These are phyloP conservation scores for Pistacia integerrima DNA, from an alignment of 345 rosid genomes.

Conservation along the genomic window DNA sequence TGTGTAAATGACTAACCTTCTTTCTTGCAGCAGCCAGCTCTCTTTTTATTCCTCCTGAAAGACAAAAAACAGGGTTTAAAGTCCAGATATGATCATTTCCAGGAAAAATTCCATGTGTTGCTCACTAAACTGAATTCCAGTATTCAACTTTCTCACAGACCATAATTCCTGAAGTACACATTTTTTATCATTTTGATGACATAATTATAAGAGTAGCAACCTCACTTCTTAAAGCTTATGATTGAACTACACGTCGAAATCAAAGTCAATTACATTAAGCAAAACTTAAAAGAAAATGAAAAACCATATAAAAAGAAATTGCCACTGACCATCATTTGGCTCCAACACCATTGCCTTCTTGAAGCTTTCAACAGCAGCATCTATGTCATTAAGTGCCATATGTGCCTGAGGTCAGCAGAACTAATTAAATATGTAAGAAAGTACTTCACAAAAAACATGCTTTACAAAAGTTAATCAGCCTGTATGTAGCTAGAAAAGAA, in stretches of 20 bases:
- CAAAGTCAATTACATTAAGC: neutral
- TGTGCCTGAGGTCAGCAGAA: slow-evolving; percentile 54
- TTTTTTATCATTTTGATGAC: neutral
- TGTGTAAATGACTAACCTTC: slow-evolving; percentile 53
- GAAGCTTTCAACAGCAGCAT: slow-evolving; percentile 92
- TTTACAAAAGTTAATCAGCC: neutral
- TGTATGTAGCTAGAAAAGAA: neutral
- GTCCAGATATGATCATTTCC: neutral
- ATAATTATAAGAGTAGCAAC: neutral
- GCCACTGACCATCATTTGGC: slow-evolving; percentile 77
- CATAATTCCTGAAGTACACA: neutral
- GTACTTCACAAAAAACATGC: neutral
- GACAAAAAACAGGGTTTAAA: slow-evolving; percentile 15
- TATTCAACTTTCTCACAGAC: neutral
- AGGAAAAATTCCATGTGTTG: slow-evolving; percentile 10
- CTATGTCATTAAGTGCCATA: slow-evolving; percentile 84
- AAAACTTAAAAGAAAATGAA: neutral
- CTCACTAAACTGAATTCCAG: neutral
- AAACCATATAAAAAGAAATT: neutral
- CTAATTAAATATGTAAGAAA: neutral
- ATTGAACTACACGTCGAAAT: neutral
- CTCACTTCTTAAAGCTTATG: too few relatives aligned
- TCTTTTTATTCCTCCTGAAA: slow-evolving; percentile 80
- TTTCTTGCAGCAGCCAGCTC: slow-evolving; percentile 79
- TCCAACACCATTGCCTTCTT: slow-evolving; percentile 81